Base-by-base conservation (phyloP, 169 alveolate species). In the Cardiosporidium cionae region DNA sequence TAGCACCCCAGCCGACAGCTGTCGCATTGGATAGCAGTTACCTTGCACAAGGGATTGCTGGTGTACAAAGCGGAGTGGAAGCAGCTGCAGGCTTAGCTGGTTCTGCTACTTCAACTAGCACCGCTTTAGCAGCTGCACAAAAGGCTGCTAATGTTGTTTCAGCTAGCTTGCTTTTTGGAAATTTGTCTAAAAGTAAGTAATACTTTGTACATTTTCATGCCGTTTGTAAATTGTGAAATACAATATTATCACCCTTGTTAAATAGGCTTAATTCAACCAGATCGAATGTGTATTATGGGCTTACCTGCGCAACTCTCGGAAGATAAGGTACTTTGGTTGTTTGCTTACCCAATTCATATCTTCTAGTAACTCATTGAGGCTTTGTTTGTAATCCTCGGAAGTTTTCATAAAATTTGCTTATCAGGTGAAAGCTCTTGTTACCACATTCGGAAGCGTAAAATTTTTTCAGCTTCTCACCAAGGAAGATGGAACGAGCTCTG, bases 1-100 rank as follows among this genome's bases (percentile, higher is more conserved):
- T 84, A 23, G 79, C 79, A 7, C 89, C 89, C 31, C 70, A 76
- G 9, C 81, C 89, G 27, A 84, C 86, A 2, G 79, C 80, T 9
- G 83, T 72, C 0, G 23, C 34, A 2, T 70, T 65, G 7, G 84
- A 77, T 33, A 54, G 6, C 1, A 63, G 70, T 67, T 63, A 77
- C 31, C 16, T 77, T 32, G 65, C 78, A 32, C 87, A 77, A 63
- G 81, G 80, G 2, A 63, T 74, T 1, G 32, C 70, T 29, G 84
- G 84, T 32, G 52, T 73, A 1, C 68, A 70, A 22, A 74, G 80
- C 7, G 80, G 70, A 28, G 1, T 66, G 27, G 1, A 32, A 6
- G 71, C 70, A 2, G 71, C 36, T 3, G 52, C 32, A 1, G 73
- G 32, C 3, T 36, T 58, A 27, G n/a, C 76, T 23, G 44, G 63